Evolutionary conservation across 768 basidiomycete species (phyloP).

Genomic region (Hygrocybe punicea): DNA sequence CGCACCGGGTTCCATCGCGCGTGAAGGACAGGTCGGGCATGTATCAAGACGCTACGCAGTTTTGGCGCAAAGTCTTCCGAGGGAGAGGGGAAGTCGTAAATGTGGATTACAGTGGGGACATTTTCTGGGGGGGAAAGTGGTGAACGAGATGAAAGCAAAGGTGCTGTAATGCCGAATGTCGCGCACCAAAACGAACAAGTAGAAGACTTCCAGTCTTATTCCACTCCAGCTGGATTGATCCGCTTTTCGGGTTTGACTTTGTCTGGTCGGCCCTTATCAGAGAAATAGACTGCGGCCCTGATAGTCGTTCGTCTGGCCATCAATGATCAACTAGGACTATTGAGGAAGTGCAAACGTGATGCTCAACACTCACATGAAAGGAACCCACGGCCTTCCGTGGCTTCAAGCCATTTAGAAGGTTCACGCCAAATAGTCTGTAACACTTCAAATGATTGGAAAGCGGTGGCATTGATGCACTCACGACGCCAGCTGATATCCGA

Average conservation of each 20-base stretch:
- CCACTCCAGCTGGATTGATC: conserved; percentile 74
- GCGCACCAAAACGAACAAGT: conserved; percentile 66
- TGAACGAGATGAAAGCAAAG: conserved; percentile 5
- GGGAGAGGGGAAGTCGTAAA: conserved; percentile 69
- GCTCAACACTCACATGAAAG: conserved; percentile 61
- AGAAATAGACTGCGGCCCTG: conserved; percentile 52
- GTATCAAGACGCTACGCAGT: conserved; percentile 64
- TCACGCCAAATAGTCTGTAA: conserved; percentile 79
- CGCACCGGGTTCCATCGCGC: conserved; percentile 84
- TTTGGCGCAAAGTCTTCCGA: conserved; percentile 56
- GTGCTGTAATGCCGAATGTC: conserved; percentile 8
- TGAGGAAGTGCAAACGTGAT: conserved; percentile 1
- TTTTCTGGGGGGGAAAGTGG: conserved; percentile 44
- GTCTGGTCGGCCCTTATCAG: conserved; percentile 53
- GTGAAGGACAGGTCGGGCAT: conserved; percentile 57
- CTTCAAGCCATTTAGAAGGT: conserved; percentile 78
- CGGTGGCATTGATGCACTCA: conserved; percentile 34
- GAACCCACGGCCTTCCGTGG: conserved; percentile 82
- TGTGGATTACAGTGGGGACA: conserved; percentile 58
- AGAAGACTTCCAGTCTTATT: conserved; percentile 73
- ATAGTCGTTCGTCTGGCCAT: conserved; percentile 59
- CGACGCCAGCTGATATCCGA: conserved; percentile 54
- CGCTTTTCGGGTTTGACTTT: conserved; percentile 63
- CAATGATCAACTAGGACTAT: neutral
- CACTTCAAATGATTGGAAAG: conserved; percentile 4